phyloP scores from a whole-genome alignment of 352 stramenopile species.

The Pythium myriotylum region DNA sequence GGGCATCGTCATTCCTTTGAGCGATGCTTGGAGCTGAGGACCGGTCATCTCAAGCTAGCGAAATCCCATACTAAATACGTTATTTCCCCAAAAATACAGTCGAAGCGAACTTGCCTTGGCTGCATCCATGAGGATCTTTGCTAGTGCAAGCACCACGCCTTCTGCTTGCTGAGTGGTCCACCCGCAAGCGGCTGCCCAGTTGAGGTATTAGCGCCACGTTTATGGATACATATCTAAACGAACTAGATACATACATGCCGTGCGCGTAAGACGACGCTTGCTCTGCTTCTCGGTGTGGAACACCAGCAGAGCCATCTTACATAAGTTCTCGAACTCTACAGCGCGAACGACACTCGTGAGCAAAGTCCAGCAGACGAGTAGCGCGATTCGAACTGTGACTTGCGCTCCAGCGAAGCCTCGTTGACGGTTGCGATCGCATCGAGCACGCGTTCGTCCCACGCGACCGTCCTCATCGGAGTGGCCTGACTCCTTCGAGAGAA shows the following conservation, averaged over 20 bases:
- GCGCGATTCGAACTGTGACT: background rate
- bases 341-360: too few relatives aligned
- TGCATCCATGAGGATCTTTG: constrained; percentile 77
- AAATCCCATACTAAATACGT: too few relatives aligned
- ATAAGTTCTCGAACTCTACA: constrained; percentile 59
- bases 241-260: constrained; percentile 43
- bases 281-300: constrained; percentile 73
- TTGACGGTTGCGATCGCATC: constrained; percentile 43
- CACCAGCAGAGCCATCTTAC: constrained; percentile 56
- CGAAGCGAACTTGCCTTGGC: constrained; percentile 43
- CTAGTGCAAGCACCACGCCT: constrained; percentile 53
- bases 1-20: constrained; percentile 53
- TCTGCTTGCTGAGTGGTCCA: constrained; percentile 65
- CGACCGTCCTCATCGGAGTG: constrained; percentile 46
- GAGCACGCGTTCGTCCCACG: constrained; percentile 65
- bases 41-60: constrained; percentile 41
- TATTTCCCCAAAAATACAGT: background rate
- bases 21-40: constrained; percentile 39
- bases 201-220: background rate
- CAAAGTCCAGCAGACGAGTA: too few relatives aligned
- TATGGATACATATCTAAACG: background rate
- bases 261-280: constrained; percentile 54
- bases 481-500: too few relatives aligned
- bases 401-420: constrained; percentile 46
- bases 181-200: constrained; percentile 57